Conservation (phyloP, 371 early-diverging fungal genomes). For the Mortierella polycephala region DNA sequence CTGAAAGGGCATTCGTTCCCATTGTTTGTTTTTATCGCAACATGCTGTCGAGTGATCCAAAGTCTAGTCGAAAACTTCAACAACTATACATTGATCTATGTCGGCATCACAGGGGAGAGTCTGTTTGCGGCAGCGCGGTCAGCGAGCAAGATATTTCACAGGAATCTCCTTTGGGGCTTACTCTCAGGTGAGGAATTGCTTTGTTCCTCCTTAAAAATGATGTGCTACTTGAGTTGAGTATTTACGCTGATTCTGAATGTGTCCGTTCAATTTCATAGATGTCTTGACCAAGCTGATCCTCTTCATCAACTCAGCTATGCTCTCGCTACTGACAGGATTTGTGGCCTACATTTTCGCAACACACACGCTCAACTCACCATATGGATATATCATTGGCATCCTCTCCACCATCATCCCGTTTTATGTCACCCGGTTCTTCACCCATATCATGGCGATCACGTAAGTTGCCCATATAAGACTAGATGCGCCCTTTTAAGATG, state of each 20-base stretch:
- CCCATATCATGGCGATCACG: constrained; percentile 81
- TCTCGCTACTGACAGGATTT: constrained; percentile 69
- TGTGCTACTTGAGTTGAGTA: no score
- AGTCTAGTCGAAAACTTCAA: constrained; percentile 69
- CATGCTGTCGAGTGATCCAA: constrained; percentile 53
- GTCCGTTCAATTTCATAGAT: constrained; percentile 47
- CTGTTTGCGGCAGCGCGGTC: constrained; percentile 68
- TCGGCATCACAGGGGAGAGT: constrained; percentile 77
- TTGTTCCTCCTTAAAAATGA: not conserved
- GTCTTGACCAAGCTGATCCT: constrained; percentile 65
- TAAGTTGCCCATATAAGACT: constrained; percentile 52
- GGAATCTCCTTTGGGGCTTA: constrained; percentile 76
- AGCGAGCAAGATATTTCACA: constrained; percentile 77
- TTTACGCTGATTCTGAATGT: no score
- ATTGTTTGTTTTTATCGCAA: constrained; percentile 30
- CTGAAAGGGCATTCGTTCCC: constrained; percentile 31
- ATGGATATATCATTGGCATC: constrained; percentile 76
- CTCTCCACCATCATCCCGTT: constrained; percentile 72
- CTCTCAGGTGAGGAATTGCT: constrained; percentile 59
- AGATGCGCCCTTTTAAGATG: no score
- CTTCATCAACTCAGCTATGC: constrained; percentile 63
- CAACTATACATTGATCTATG: constrained; percentile 76
- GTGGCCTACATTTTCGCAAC: constrained; percentile 74
- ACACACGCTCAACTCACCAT: constrained; percentile 69
- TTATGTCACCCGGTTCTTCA: constrained; percentile 75